Evolutionary conservation across 495 filamentous ascomycete species (phyloP).

Genomic region (Penicillium lividum): DNA sequence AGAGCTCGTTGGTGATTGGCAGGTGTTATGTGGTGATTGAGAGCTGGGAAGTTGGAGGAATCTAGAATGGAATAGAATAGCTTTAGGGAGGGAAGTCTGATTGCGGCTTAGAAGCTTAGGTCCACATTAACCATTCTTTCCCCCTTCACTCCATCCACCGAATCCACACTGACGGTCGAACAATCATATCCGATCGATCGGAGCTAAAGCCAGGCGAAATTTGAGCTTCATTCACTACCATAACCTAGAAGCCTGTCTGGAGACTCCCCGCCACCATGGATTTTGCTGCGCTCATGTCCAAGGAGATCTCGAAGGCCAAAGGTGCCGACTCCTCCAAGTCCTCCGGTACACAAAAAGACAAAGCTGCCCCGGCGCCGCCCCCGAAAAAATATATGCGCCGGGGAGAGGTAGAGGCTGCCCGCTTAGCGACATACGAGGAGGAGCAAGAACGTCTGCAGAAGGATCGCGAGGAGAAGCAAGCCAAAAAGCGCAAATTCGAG

Average conservation of each 20-base stretch:
- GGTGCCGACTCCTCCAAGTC: constrained; percentile 35
- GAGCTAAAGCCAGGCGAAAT: not conserved
- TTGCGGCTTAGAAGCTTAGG: constrained; percentile 1
- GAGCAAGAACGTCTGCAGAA: constrained; percentile 71
- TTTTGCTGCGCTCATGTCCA: constrained; percentile 88
- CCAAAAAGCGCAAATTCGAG: constrained; percentile 84
- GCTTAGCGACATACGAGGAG: constrained; percentile 75
- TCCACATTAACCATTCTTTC: not conserved
- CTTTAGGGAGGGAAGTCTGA: not conserved
- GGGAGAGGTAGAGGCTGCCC: constrained; percentile 81
- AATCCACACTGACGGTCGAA: not conserved
- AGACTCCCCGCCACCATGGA: constrained; percentile 64
- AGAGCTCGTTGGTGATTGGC: not conserved
- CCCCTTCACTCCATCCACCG: not conserved
- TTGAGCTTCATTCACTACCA: not conserved
- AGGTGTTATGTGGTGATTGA: not conserved
- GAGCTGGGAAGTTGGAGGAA: not conserved
- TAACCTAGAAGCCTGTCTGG: not conserved
- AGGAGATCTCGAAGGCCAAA: constrained; percentile 82
- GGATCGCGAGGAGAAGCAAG: constrained; percentile 64
- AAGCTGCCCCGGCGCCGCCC: constrained; percentile 34
- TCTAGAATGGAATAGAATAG: not conserved
- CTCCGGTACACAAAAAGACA: constrained; percentile 21
- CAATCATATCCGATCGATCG: not conserved
- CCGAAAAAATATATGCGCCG: constrained; percentile 83